phyloP scores from a whole-genome alignment of 495 filamentous ascomycete species.

The Xylaria nigripes region DNA sequence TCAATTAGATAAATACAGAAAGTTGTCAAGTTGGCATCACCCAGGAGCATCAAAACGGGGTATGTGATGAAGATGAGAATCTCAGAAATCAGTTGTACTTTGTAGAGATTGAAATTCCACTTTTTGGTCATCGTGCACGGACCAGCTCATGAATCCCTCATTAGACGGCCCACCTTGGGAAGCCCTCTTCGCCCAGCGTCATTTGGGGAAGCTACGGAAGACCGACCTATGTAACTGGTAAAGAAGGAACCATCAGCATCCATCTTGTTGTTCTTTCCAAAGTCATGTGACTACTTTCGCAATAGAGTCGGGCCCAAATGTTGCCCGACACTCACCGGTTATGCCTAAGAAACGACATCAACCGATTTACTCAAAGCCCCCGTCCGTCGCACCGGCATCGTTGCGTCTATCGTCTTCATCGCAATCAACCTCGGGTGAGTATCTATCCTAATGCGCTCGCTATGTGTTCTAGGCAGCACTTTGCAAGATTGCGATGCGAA shows the following conservation, averaged over 20 bases:
- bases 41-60: too few relatives aligned
- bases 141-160: too few relatives aligned
- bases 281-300: slow-evolving; percentile 11
- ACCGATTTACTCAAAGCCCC: slow-evolving; percentile 42
- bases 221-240: too few relatives aligned
- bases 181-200: too few relatives aligned
- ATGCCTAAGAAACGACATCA: slow-evolving; percentile 52
- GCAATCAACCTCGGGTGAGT: slow-evolving; percentile 13
- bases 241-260: not conserved
- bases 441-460: not conserved
- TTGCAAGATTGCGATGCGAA: not conserved
- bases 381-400: slow-evolving; percentile 40
- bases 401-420: slow-evolving; percentile 29
- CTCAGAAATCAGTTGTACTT: too few relatives aligned
- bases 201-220: too few relatives aligned
- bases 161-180: not conserved
- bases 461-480: not conserved
- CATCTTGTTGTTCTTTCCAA: not conserved
- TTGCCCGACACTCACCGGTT: slow-evolving; percentile 13
- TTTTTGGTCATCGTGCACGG: too few relatives aligned
- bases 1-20: too few relatives aligned
- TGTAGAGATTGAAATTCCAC: too few relatives aligned
- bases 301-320: slow-evolving; percentile 8
- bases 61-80: too few relatives aligned
- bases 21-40: not conserved